Percentiles rank a stretch among this genome's conserved stretches.
Evolutionary conservation across 345 rosid genomes (phyloP).

Genomic region (Corchorus capsularis): DNA sequence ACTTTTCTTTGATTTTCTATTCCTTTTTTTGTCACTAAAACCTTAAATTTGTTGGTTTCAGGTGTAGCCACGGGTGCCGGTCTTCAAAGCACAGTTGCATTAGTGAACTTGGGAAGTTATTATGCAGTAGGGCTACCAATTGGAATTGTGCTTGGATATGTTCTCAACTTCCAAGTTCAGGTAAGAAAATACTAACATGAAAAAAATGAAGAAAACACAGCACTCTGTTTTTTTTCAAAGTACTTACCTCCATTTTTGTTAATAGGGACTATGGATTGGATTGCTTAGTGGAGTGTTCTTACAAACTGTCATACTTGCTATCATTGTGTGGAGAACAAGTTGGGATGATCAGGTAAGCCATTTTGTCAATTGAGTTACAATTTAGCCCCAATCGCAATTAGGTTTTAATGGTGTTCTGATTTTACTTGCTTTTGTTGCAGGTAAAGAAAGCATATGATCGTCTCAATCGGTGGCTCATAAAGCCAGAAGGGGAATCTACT

Average conservation of each 20-base stretch:
- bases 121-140: conserved; percentile 48
- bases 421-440: background rate
- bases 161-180: conserved; percentile 26
- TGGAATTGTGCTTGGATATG: conserved; percentile 35
- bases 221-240: too few species aligned
- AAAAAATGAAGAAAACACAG: too few species aligned
- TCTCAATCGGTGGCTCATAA: conserved; percentile 22
- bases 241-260: too few species aligned
- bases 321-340: conserved; percentile 29
- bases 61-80: conserved; percentile 59
- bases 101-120: conserved; percentile 47
- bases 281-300: conserved; percentile 27
- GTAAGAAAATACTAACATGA: background rate
- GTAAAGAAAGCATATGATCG: conserved; percentile 25
- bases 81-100: conserved; percentile 41
- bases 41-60: conserved; percentile 12
- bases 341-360: conserved; percentile 38
- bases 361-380: background rate
- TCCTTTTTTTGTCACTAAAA: background rate
- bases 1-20: too few species aligned
- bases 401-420: conserved; percentile 9
- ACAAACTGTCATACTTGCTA: conserved; percentile 25
- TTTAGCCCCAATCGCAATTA: too few species aligned
- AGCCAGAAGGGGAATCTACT: background rate
- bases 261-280: conserved; percentile 38